A percentile compares a stretch with the other conserved stretches of the same genome.
Evolutionary conservation across 441 rosid genomes (phyloP).

Genomic region (Erysimum cheiri): DNA sequence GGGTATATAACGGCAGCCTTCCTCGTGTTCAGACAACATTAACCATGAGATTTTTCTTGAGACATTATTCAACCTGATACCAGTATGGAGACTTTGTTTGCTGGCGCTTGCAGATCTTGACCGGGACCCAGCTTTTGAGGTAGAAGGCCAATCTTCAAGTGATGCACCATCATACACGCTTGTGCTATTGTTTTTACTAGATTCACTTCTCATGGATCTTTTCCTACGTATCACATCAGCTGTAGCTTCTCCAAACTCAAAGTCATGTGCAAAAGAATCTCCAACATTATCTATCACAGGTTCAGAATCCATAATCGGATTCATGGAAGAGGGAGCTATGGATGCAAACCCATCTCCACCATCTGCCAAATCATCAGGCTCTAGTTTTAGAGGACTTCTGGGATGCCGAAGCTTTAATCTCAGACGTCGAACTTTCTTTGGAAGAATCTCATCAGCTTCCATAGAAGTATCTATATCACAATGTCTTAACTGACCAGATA

Average conservation of each 20-base stretch:
- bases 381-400: slow-evolving; percentile 45
- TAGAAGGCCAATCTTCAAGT: slow-evolving; percentile 60
- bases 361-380: slow-evolving; percentile 46
- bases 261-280: slow-evolving; percentile 44
- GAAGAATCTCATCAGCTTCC: slow-evolving; percentile 54
- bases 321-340: slow-evolving; percentile 40
- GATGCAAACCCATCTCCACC: slow-evolving; percentile 45
- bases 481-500: slow-evolving; percentile 42
- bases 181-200: slow-evolving; percentile 42
- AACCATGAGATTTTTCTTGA: slow-evolving; percentile 67
- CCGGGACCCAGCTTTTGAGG: slow-evolving; percentile 51
- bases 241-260: slow-evolving; percentile 49
- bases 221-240: slow-evolving; percentile 64
- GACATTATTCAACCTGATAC: slow-evolving; percentile 47
- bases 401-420: slow-evolving; percentile 58
- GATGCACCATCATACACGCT: slow-evolving; percentile 44
- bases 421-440: slow-evolving; percentile 58
- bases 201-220: slow-evolving; percentile 68
- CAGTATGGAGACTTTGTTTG: slow-evolving; percentile 41
- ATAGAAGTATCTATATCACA: slow-evolving; percentile 44
- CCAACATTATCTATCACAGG: slow-evolving; percentile 39
- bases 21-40: slow-evolving; percentile 71
- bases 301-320: slow-evolving; percentile 48
- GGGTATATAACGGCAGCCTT: slow-evolving; percentile 73
- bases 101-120: slow-evolving; percentile 53